Base-by-base conservation (phyloP, 2,329 filamentous ascomycete genomes). In the Stemphylium lycopersici region DNA sequence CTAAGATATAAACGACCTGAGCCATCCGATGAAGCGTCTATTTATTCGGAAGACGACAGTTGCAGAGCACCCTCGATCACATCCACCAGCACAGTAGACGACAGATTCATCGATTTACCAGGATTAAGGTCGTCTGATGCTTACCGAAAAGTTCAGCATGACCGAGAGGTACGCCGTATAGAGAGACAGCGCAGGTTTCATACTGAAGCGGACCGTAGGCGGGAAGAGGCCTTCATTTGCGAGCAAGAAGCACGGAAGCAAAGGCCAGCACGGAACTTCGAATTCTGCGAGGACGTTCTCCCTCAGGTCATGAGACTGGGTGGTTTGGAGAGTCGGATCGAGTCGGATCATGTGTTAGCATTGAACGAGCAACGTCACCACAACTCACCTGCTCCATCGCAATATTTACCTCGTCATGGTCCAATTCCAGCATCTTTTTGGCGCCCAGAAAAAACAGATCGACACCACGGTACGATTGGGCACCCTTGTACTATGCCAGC, bases 61-160 rank as follows among this genome's bases (percentile, higher is more conserved):
- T 11, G 12, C 18, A 15, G 15, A 46, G 34, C 16, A 15, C n/a
- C 48, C n/a, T 51, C 48, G 5, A 37, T 16, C 12, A n/a, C 39
- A 16, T 47, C 42, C 6, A 18, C 26, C 3, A 7, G 16, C 11
- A 52, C 42, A 10, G 22, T 13, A 11, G 40, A 54, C 22, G 26
- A 34, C 20, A 26, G 12, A 26, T 15, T 40, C 18, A 34, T 42
- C 6, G n/a, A 38, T 26, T 8, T 46, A 11, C 32, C 34, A 33
- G 38, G 32, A 13, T 11, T 42, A 11, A 10, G 43, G 2, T 45
- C 15, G n/a, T 43, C 45, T 11, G 20, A 24, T 32, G 16, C 36
- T n/a, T 53, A 48, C 15, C 29, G 31, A n/a, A 56, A 52, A 16
- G 49, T 38, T 15, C 24, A 50, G 12, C 18, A 24, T n/a, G 31